Percentiles rank a stretch among this genome's conserved stretches.
Conservation (phyloP, 306 rosid species). For the Coriaria nepalensis region DNA sequence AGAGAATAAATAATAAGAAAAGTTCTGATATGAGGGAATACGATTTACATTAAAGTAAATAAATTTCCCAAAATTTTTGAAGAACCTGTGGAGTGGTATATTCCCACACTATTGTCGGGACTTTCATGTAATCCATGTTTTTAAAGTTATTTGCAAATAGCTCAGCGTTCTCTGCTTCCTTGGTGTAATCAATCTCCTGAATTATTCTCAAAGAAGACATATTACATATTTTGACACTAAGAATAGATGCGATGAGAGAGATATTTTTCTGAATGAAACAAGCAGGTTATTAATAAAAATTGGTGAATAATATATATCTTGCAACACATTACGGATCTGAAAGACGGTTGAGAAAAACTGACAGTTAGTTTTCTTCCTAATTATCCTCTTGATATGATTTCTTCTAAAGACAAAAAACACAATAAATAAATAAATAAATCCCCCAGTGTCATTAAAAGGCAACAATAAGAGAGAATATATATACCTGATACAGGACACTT, state of each 20-base stretch:
- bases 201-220: constrained; percentile 6
- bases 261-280: neutral
- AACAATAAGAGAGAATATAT: constrained; percentile 8
- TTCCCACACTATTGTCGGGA: constrained; percentile 81
- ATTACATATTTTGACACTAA: neutral
- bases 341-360: too few species aligned
- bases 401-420: neutral
- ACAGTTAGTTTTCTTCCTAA: too few species aligned
- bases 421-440: neutral
- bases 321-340: too few species aligned
- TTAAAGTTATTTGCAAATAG: constrained; percentile 76
- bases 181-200: constrained; percentile 99
- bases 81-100: constrained; percentile 91
- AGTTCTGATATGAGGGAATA: too few species aligned
- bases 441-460: constrained; percentile 2
- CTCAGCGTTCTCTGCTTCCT: constrained; percentile 94
- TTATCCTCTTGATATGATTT: too few species aligned
- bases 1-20: constrained; percentile 2
- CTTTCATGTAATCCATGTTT: constrained; percentile 77
- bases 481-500: constrained; percentile 79
- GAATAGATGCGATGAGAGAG: too few species aligned
- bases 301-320: too few species aligned
- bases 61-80: too few species aligned
- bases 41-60: too few species aligned
- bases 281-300: neutral